Evolutionary conservation across 2,329 filamentous ascomycete species (phyloP).

Genomic region (Aaosphaeria pasadenensis): DNA sequence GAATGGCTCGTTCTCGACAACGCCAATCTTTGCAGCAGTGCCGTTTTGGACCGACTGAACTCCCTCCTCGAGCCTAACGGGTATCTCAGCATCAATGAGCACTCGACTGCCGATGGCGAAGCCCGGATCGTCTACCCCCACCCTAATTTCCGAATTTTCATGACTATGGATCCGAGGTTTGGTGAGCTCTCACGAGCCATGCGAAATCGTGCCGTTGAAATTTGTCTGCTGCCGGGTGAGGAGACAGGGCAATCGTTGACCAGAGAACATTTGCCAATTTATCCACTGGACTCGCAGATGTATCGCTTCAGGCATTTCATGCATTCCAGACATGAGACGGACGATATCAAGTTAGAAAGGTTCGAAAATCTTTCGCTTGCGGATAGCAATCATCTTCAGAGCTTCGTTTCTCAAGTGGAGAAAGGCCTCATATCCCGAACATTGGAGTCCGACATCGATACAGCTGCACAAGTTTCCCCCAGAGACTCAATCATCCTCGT

Average conservation of each 20-base stretch:
- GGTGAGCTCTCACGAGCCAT: slow-evolving; percentile 95
- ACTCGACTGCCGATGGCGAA: slow-evolving; percentile 77
- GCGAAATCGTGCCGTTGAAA: slow-evolving; percentile 90
- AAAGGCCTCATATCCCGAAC: not conserved
- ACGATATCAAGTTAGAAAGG: too few relatives aligned
- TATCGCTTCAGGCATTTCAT: slow-evolving; percentile 37
- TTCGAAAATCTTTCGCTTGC: slow-evolving; percentile 18
- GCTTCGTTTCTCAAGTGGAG: slow-evolving; percentile 27
- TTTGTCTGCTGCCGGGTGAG: slow-evolving; percentile 57
- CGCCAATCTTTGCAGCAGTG: slow-evolving; percentile 93
- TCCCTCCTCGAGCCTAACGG: slow-evolving; percentile 91
- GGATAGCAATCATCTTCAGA: slow-evolving; percentile 25
- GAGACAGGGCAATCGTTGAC: too few relatives aligned
- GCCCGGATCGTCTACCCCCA: slow-evolving; percentile 79
- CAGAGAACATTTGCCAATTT: slow-evolving; percentile 11
- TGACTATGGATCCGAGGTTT: slow-evolving; percentile 88
- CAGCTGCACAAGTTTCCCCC: too few relatives aligned
- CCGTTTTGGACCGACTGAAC: slow-evolving; percentile 90
- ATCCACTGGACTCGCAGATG: slow-evolving; percentile 36
- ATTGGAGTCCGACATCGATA: not conserved
- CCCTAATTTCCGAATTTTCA: slow-evolving; percentile 82
- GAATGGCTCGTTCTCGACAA: slow-evolving; percentile 96
- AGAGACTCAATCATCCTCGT: not conserved
- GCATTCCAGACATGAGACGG: too few relatives aligned
- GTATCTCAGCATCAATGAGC: slow-evolving; percentile 86